Base-by-base conservation (phyloP, 2,329 filamentous ascomycete genomes). In the Ciborinia camelliae region DNA sequence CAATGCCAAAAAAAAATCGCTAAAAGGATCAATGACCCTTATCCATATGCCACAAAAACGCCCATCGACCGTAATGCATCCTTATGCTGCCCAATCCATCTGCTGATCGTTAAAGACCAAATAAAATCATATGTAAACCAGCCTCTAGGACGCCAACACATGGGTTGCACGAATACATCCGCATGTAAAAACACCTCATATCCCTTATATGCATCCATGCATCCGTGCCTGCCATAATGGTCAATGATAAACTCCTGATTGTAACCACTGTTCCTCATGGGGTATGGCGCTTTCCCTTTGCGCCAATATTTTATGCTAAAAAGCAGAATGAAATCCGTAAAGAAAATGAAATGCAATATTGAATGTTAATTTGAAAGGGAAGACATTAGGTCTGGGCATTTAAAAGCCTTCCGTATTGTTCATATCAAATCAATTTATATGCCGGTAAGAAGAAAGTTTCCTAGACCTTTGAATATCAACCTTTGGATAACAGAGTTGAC, bases 251-350 rank as follows among this genome's bases (percentile, higher is more conserved):
- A 58, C 54, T 58, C 54, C 54, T 58, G 28, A 32, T 45, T 32
- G 12, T 45, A 45, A 32, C 54, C 54, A 15, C 47, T 45, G 35
- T 58, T 45, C 54, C 41, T 45, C n/a, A 35, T 58, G 30, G 54
- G 54, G 39, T 58, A 58, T 58, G 45, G 39, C 39, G 54, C 54
- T 58, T 58, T n/a, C n/a, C 41, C 54, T 45, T 35, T 58, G 39
- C 54, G 54, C 54, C 54, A 58, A 45, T 45, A n/a, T 35, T 58
- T 32, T 18, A 52, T 52, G 50, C 30, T 23, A n/a, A 47, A 57
- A 58, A 35, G 39, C 50, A 35, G 20, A 52, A 35, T n/a, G 50
- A 52, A 26, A 45, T 45, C 30, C 28, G 1, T 12, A 5, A 7
- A 35, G 8, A 23, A 45, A 47, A 45, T 23, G 14, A 15, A 32